phyloP scores from a whole-genome alignment of 192 early-diverging fungal species.

The Coemansia aciculifera region DNA sequence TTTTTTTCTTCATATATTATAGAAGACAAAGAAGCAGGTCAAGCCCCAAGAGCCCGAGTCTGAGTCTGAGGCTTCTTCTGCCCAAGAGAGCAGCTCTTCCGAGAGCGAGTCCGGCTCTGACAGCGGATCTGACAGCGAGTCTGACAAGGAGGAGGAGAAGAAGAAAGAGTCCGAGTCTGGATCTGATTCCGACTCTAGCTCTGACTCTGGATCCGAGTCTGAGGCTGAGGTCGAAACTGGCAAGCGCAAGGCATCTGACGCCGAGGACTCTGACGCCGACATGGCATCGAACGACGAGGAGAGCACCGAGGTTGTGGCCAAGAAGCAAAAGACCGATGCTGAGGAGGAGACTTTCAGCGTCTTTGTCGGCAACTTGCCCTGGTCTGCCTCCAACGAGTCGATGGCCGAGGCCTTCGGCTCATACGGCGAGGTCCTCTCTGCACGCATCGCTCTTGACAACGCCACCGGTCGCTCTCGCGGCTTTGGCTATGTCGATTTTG shows the following conservation, averaged over 20 bases:
- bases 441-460: slow-evolving; percentile 77
- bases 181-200: slow-evolving; percentile 18
- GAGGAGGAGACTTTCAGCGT: slow-evolving; percentile 62
- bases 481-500: slow-evolving; percentile 91
- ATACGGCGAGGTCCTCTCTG: slow-evolving; percentile 68
- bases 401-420: slow-evolving; percentile 72
- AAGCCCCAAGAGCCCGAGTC: slow-evolving; percentile 23
- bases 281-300: slow-evolving; percentile 32
- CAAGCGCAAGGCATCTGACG: slow-evolving; percentile 15
- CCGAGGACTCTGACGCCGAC: slow-evolving; percentile 36
- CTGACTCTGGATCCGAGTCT: slow-evolving; percentile 48
- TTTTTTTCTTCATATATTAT: not conserved
- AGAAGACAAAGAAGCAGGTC: slow-evolving; percentile 9
- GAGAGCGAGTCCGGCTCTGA: slow-evolving; percentile 27
- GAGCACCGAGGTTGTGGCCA: slow-evolving; percentile 22
- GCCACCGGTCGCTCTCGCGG: slow-evolving; percentile 63
- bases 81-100: slow-evolving; percentile 14
- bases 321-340: slow-evolving; percentile 60
- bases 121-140: slow-evolving; percentile 49
- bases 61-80: slow-evolving; percentile 22
- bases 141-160: slow-evolving; percentile 12
- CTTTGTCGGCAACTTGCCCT: slow-evolving; percentile 90
- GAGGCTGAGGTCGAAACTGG: slow-evolving; percentile 42
- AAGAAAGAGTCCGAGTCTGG: slow-evolving; percentile 14
- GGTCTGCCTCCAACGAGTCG: slow-evolving; percentile 72